Evolutionary conservation across 1,139 yeast genomes (phyloP), one percentile per base, ranked within the genome.

Genomic region (Kurtzmaniella quercitrusa): DNA sequence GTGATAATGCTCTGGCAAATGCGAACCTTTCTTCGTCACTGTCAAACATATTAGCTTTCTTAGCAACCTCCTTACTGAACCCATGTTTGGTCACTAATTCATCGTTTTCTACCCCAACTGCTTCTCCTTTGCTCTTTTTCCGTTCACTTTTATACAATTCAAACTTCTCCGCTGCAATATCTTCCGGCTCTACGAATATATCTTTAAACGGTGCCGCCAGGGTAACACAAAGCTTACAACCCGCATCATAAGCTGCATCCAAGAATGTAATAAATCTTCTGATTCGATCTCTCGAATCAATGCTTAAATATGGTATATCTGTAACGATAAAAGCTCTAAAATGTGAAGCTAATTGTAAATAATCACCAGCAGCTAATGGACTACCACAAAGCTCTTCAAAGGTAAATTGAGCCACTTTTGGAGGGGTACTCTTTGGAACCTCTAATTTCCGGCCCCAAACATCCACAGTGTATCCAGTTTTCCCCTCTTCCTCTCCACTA

Each of bases 11-110:
- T 58, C 98, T 76, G 1, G 97, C 96, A 71, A 91, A 93, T 14
- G 98, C 98, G 70, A 93, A 93, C 62, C 85, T 79, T 65, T 93
- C 98, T 63, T 93, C 98, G 60, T 90, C 98, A 39, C 85, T 75
- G 40, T 74, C 86, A 66, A 93, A 91, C 81, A 89, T 81, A 31
- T 85, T 70, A 1, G 94, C 86, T 59, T 83, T 81, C 52, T 83
- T 77, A n/a, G 93, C 88, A 43, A 85, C 71, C 50, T 81, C 81
- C 49, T 81, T 78, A 51, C 85, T 87, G 50, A 85, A 83, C 1
- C 93, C 95, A 59, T 85, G 88, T 48, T 81, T 77, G 11, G 73
- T 73, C 25, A 83, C 86, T 59, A 85, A 68, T 25, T 79, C 82
- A 53, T 84, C 89, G 47, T 79, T 68, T 46, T 74, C 81, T 45